Percentiles rank a stretch among this genome's conserved stretches.
These are phyloP conservation scores for Candida schatavii DNA, from an alignment of 805 yeast species.

Conservation along the genomic window DNA sequence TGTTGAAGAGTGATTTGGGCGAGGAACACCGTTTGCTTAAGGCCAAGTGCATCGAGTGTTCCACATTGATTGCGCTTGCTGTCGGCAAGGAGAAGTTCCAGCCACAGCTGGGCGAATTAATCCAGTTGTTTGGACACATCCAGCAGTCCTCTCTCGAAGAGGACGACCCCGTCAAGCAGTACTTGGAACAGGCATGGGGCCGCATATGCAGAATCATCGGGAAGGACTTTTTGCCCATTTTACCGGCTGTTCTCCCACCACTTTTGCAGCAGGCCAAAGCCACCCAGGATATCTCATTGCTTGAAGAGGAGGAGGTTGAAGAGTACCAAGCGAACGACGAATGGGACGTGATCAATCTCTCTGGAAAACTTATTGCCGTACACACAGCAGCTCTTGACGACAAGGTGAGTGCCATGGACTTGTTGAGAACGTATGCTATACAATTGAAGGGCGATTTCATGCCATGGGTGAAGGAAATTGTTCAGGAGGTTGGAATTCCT, in stretches of 20 bases:
- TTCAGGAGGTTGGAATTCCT: slow-evolving; percentile 78
- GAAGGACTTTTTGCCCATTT: slow-evolving; percentile 76
- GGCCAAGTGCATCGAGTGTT: slow-evolving; percentile 94
- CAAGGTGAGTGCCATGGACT: slow-evolving; percentile 87
- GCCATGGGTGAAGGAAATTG: slow-evolving; percentile 77
- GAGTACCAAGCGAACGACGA: slow-evolving; percentile 81
- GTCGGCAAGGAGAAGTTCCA: slow-evolving; percentile 89
- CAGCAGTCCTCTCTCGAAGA: slow-evolving; percentile 57
- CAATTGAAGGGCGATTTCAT: slow-evolving; percentile 79
- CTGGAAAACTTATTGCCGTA: slow-evolving; percentile 91
- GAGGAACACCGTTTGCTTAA: slow-evolving; percentile 74
- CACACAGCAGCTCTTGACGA: slow-evolving; percentile 95
- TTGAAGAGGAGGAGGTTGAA: slow-evolving; percentile 86
- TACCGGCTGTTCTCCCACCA: slow-evolving; percentile 88
- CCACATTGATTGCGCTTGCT: slow-evolving; percentile 89
- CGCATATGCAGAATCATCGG: slow-evolving; percentile 87
- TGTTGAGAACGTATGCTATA: slow-evolving; percentile 79
- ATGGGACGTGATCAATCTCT: slow-evolving; percentile 89
- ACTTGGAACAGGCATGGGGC: slow-evolving; percentile 94
- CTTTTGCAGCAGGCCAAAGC: slow-evolving; percentile 81
- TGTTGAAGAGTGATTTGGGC: slow-evolving; percentile 74
- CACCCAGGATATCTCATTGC: slow-evolving; percentile 80
- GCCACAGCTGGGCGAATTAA: slow-evolving; percentile 70
- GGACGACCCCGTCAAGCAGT: slow-evolving; percentile 88
- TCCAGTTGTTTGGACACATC: slow-evolving; percentile 66